A percentile compares a stretch with the other conserved stretches of the same genome.
These are phyloP conservation scores for Apiotrichum gracile DNA, from an alignment of 1,284 basidiomycete genomes.

Conservation along the genomic window DNA sequence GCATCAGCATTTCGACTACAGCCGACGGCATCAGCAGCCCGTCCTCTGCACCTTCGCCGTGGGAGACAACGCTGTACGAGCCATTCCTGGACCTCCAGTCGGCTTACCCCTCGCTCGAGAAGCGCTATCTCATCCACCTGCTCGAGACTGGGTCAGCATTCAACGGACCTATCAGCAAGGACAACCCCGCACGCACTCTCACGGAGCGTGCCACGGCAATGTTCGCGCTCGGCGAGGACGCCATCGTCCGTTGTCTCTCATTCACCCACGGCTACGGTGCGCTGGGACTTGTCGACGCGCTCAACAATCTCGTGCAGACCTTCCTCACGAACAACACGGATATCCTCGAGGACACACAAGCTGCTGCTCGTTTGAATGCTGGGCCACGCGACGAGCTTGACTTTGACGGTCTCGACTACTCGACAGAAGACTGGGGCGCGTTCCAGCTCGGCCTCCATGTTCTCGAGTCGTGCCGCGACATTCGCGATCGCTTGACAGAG, in stretches of 20 bases:
- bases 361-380: background rate
- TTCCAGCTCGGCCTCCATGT: slow-evolving; percentile 79
- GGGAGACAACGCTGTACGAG: slow-evolving; percentile 85
- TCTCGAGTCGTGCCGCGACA: slow-evolving; percentile 65
- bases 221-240: slow-evolving; percentile 71
- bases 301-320: slow-evolving; percentile 65
- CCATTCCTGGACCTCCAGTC: slow-evolving; percentile 84
- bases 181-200: slow-evolving; percentile 61
- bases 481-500: slow-evolving; percentile 59
- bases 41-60: slow-evolving; percentile 40
- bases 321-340: slow-evolving; percentile 60
- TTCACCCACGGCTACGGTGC: slow-evolving; percentile 86
- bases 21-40: background rate
- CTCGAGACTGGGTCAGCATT: slow-evolving; percentile 51
- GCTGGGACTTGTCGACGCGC: slow-evolving; percentile 61
- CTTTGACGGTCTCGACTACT: slow-evolving; percentile 60
- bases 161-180: slow-evolving; percentile 38
- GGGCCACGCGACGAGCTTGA: slow-evolving; percentile 28
- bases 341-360: slow-evolving; percentile 11
- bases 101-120: slow-evolving; percentile 72
- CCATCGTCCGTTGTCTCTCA: slow-evolving; percentile 62
- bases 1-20: slow-evolving; percentile 10
- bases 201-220: slow-evolving; percentile 66
- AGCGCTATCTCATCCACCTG: slow-evolving; percentile 58
- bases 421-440: slow-evolving; percentile 73